Base-by-base conservation (phyloP, 164 flowering plant species). In the Protea cynaroides region DNA sequence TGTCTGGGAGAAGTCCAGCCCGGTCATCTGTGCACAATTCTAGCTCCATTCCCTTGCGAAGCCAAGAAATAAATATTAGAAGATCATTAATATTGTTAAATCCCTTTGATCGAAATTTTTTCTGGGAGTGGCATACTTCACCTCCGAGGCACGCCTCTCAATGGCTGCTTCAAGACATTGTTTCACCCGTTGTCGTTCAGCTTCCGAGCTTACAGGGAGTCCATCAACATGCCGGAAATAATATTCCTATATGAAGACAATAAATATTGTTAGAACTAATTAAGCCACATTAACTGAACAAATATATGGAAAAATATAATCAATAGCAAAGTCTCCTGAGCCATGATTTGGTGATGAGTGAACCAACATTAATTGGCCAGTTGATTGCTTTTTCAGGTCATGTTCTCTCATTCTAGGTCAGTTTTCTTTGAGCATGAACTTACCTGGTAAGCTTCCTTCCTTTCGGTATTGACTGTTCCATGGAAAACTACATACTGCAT, bases 11-110 rank as follows among this genome's bases (percentile, higher is more conserved):
- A 7, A 75, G 75, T 23, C 72, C 75, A 24, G 82, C 70, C 24
- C 92, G 73, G 72, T 90, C 97, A 25, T 84, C 83, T 7, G 92
- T 74, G 65, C 81, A 79, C 66, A 93, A 38, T 76, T 87, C 92
- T 55, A 90, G 79, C 75, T 86, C 87, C 46, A 93, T 58, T 13
- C 90, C 97, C 96, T 93, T 76, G 4, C 72, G 78, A 21, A n/a
- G 3, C 21, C 49, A 71, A 57, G 43, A 24, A 64, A 63, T 1
- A 53, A 55, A 17, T 25, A 18, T 61, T 38, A 50, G 49, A 38
- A 36, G 24, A 37, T 24, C 0, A 23, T 55, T 6, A 15, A 40
- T 9, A 37, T 3, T 1, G 18, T 54, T n/a, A n/a, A n/a, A 17
- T n/a, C 22, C 40, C 36, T 52, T 52, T 36, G 23, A 17, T 3